Base-by-base conservation (phyloP, 208 protist species). In the Endotrypanum monterogeii region DNA sequence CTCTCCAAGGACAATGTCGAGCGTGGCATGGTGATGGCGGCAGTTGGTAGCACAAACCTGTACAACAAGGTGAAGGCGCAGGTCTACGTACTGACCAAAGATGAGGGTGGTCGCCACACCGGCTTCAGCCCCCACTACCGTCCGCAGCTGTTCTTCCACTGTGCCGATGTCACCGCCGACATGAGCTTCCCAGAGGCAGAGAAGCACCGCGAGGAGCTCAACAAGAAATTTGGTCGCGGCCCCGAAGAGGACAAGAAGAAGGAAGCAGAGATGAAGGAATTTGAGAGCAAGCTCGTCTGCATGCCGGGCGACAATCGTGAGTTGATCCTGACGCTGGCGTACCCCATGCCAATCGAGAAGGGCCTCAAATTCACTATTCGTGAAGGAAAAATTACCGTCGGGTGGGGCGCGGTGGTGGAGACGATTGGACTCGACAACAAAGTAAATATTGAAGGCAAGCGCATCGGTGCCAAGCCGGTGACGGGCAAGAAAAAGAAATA, bases 71-170 rank as follows among this genome's bases (percentile, higher is more conserved):
- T 99, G 72, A 86, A 96, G 72, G 98, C 98, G 56, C 91, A 99
- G 90, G 89, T 99, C 23, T 99, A 99, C 87, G 93, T 99, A 30
- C 91, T 99, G 51, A 99, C 96, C 51, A 98, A 99, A 85, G 98
- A 99, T 37, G 99, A 99, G 87, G 99, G 99, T 68, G 99, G 99
- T 39, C 95, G 99, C 72, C 98, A 99, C 94, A 99, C 98, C 18
- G 97, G 98, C 68, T 99, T 99, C 84, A 93, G 94, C 78, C 93
- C 90, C 11, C 94, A 98, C 90, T 99, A 99, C 93, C 87, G 91
- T 71, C 98, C 98, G 30, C 98, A 99, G 87, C 95, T 99, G 74
- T 99, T 99, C 90, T 98, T 99, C 86, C 96, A 98, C 83, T 99
- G 98, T 35, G 95, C 98, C 16, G 98, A 99, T 79, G 90, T 99